Evolutionary conservation across 2,329 filamentous ascomycete genomes (phyloP).

Genomic region (Madurella mycetomatis): DNA sequence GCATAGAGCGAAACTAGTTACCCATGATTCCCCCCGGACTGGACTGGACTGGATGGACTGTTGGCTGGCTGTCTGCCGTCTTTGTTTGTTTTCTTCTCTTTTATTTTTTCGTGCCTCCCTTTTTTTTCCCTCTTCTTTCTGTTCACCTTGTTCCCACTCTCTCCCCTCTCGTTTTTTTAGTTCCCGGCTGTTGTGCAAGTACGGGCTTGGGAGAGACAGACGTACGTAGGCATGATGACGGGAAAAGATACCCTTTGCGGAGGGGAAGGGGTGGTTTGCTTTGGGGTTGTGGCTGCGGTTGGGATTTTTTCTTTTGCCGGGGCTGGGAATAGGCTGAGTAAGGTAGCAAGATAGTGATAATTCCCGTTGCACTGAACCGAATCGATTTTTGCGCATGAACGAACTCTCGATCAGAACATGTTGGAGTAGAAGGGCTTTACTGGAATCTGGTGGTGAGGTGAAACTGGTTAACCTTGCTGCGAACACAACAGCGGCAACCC

Average conservation of each 20-base stretch:
- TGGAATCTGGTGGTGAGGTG: no score
- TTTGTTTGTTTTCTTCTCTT: neutral
- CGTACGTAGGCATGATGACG: no score
- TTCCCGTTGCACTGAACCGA: neutral
- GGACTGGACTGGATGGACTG: slow-evolving; percentile 2
- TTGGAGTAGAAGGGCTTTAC: no score
- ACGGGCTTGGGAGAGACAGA: neutral
- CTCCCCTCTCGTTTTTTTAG: neutral
- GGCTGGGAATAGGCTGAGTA: neutral
- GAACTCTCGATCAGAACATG: no score
- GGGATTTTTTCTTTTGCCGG: neutral
- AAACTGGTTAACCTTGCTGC: no score
- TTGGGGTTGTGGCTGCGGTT: neutral
- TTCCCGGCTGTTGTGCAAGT: neutral
- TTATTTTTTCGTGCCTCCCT: neutral
- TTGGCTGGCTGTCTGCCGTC: neutral
- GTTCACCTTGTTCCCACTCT: neutral
- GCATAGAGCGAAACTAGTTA: slow-evolving; percentile 8
- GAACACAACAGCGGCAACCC: no score
- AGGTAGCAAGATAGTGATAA: slow-evolving; percentile 6
- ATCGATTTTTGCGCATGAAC: no score
- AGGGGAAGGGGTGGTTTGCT: neutral
- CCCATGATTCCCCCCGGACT: slow-evolving; percentile 9
- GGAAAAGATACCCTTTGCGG: slow-evolving; percentile 5
- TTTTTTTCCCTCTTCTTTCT: neutral